These are phyloP conservation scores for Astragalus membranaceus DNA, from an alignment of 306 rosid genomes.

Conservation along the genomic window DNA sequence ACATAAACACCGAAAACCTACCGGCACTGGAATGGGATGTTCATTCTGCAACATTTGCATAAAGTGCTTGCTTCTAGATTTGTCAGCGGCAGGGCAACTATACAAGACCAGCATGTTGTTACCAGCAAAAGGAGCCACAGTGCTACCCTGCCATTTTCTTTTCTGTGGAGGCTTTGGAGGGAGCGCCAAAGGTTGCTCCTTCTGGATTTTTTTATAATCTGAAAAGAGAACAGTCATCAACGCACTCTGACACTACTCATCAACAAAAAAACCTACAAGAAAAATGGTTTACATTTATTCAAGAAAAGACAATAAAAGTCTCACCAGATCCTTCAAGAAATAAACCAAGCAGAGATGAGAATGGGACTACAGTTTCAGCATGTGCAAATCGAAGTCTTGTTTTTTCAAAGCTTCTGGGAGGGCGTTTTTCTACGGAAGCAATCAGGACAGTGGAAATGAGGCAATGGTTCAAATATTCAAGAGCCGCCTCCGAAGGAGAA, in stretches of 20 bases:
- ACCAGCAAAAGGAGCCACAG: slow-evolving; percentile 90
- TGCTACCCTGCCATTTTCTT: slow-evolving; percentile 74
- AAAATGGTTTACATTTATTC: background rate
- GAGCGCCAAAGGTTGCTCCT: slow-evolving; percentile 56
- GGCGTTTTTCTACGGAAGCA: slow-evolving; percentile 41
- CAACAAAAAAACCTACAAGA: background rate
- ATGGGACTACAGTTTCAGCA: slow-evolving; percentile 94
- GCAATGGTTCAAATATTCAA: slow-evolving; percentile 10
- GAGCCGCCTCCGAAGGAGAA: slow-evolving; percentile 1
- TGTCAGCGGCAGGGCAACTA: slow-evolving; percentile 53
- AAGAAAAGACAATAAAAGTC: slow-evolving; percentile 12
- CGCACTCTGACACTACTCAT: background rate
- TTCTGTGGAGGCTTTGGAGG: slow-evolving; percentile 86
- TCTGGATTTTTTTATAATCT: slow-evolving; percentile 59
- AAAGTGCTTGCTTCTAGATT: slow-evolving; percentile 50
- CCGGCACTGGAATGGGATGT: slow-evolving; percentile 70
- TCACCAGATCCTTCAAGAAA: slow-evolving; percentile 76
- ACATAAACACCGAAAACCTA: slow-evolving; percentile 26
- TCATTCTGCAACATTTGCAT: slow-evolving; percentile 89
- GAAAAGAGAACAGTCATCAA: slow-evolving; percentile 22
- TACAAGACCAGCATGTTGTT: slow-evolving; percentile 79
- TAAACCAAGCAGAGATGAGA: slow-evolving; percentile 88
- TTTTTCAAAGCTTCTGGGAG: slow-evolving; percentile 74
- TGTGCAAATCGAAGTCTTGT: slow-evolving; percentile 94
- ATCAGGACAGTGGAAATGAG: background rate